Conservation (phyloP, 768 basidiomycete species). For the Leccinum ochraceum region DNA sequence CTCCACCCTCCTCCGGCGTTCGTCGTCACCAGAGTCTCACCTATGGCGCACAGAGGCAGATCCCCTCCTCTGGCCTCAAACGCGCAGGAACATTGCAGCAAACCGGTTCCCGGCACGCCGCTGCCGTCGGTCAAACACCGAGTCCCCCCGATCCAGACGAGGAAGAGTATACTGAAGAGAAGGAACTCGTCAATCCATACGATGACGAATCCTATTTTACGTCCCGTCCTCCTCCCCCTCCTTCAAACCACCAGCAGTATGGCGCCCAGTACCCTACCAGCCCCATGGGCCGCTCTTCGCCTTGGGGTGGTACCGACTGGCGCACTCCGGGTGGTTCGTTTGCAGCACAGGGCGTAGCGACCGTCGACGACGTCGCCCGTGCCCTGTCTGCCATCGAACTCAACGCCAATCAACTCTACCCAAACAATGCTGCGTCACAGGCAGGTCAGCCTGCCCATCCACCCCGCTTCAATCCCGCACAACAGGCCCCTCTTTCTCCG, state of each 20-base stretch:
- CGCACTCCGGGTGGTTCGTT: constrained; percentile 41
- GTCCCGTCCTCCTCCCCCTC: constrained; percentile 34
- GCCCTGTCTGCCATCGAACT: constrained; percentile 73
- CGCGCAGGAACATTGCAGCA: constrained; percentile 69
- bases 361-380: constrained; percentile 74
- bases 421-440: constrained; percentile 35
- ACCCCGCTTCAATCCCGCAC: constrained; percentile 60
- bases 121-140: constrained; percentile 38
- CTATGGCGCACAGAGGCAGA: constrained; percentile 60
- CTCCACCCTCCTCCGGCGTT: constrained; percentile 68
- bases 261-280: constrained; percentile 48
- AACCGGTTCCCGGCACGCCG: constrained; percentile 42
- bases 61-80: constrained; percentile 56
- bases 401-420: constrained; percentile 32
- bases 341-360: constrained; percentile 30
- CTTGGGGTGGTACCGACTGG: constrained; percentile 70
- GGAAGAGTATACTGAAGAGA: constrained; percentile 55
- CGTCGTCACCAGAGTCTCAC: constrained; percentile 82
- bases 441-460: constrained; percentile 59
- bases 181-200: constrained; percentile 40
- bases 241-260: constrained; percentile 44
- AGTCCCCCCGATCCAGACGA: constrained; percentile 52
- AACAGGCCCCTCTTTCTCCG: constrained; percentile 45
- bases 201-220: constrained; percentile 61
- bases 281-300: constrained; percentile 62